Conservation (phyloP, 78 protist genomes). For the Bodo saltans region DNA sequence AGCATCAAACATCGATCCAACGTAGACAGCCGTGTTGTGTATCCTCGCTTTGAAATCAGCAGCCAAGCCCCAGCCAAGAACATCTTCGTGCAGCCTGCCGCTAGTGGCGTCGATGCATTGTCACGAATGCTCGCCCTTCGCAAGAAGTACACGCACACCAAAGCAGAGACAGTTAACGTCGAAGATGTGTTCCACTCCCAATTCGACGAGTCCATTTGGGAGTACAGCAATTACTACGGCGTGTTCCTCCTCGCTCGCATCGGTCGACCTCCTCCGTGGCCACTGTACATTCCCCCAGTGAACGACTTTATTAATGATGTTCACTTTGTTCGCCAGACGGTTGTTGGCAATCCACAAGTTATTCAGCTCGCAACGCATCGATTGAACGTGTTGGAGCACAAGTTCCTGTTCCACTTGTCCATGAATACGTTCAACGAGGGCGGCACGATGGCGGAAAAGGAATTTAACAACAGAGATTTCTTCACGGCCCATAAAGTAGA, state of each 20-base stretch:
- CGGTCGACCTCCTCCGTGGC: background rate
- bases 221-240: background rate
- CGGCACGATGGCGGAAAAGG: background rate
- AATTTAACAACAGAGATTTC: constrained; percentile 67
- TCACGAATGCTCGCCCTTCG: no score
- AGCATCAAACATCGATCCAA: no score
- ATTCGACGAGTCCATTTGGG: no score
- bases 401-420: constrained; percentile 22
- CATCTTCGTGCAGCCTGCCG: no score
- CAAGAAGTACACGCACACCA: no score
- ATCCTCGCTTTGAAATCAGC: no score
- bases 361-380: background rate
- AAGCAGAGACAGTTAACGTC: no score
- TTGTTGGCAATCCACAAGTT: constrained; percentile 7
- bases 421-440: background rate
- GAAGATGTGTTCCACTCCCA: no score
- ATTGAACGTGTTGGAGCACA: constrained; percentile 31
- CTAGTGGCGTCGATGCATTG: no score
- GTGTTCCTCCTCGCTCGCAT: background rate
- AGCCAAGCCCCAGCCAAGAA: no score
- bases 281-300: background rate
- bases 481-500: constrained; percentile 93
- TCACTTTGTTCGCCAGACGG: background rate
- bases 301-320: background rate
- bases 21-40: no score